Base-by-base conservation (phyloP, 768 basidiomycete species). In the Termitomyces sp. region DNA sequence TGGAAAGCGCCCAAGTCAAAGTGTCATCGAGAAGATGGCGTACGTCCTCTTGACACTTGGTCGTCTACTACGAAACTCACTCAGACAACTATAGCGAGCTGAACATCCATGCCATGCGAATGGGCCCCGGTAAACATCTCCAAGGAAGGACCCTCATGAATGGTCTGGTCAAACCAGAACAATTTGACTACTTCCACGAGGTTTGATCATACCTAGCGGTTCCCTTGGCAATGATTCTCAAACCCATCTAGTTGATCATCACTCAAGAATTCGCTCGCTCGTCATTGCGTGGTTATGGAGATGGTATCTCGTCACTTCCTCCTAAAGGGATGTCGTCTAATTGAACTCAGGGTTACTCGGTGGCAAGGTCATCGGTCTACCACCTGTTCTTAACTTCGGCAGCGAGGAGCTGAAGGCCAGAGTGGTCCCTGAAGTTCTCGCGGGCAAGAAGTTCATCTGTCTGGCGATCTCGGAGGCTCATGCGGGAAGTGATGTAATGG, bases 81-180 rank as follows among this genome's bases (percentile, higher is more conserved):
- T 61, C 9, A 35, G 9, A 8, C n/a, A 42, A n/a, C 25, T 12
- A 10, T 48, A 88, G 86, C 23, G 84, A 80, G 32, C 37, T 84
- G 37, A 85, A 92, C 63, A 62, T 97, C 45, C 89, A 93, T 66
- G 89, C 92, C 14, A 97, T 98, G 95, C 84, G 94, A 31, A 73
- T 95, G 75, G 96, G 96, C 21, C 96, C 96, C 9, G 94, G 93
- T 21, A 93, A 94, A 69, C 95, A 98, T 65, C 81, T 98, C 11
- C 79, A 88, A 68, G 95, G 95, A 5, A 80, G 83, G 16, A 81
- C 73, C 11, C 75, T 99, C n/a, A 86, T 94, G 80, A 84, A 82
- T 53, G 95, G 92, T 2, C 68, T 87, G 7, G 87, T 97, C 44
- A 85, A 82, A 61, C 90, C 93, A 2, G 92, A 95, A 69, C 85